A percentile compares a stretch with the other conserved stretches of the same genome.
Conservation (phyloP, 176 grass and related monocot genomes). For the Urochloa ruziziensis region DNA sequence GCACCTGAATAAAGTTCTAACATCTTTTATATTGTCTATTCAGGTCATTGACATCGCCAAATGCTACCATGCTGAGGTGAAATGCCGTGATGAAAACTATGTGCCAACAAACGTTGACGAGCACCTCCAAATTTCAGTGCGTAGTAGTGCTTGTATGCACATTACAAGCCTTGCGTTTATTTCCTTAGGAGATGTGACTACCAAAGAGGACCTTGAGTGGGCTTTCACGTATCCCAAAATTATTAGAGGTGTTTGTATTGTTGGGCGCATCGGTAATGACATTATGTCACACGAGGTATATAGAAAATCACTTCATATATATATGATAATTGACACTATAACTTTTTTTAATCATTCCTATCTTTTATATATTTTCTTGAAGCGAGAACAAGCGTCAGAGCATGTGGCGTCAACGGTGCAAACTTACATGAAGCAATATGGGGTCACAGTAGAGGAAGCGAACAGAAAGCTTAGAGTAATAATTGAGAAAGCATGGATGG, state of each 20-base stretch:
- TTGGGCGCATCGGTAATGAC: not conserved
- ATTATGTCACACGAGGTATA: not conserved
- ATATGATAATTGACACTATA: no score
- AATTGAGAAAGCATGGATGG: constrained; percentile 10
- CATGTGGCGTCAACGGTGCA: constrained; percentile 17
- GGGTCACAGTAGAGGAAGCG: not conserved
- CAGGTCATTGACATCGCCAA: not conserved
- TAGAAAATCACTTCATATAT: not conserved
- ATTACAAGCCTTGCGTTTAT: not conserved
- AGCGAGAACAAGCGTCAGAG: constrained; percentile 14
- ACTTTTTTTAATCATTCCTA: no score
- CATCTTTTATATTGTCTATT: not conserved
- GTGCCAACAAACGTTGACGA: not conserved
- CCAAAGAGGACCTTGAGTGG: not conserved
- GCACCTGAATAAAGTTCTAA: not conserved
- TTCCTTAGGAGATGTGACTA: not conserved
- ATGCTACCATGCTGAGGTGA: constrained; percentile 6
- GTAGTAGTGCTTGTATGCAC: not conserved
- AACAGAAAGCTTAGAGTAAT: not conserved
- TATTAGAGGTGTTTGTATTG: not conserved
- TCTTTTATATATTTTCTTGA: no score
- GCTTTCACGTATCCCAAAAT: not conserved
- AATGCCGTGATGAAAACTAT: constrained; percentile 9
- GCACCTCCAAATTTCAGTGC: not conserved
- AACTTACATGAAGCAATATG: not conserved